Conservation (phyloP, 345 rosid genomes). For the Garcia nutans region DNA sequence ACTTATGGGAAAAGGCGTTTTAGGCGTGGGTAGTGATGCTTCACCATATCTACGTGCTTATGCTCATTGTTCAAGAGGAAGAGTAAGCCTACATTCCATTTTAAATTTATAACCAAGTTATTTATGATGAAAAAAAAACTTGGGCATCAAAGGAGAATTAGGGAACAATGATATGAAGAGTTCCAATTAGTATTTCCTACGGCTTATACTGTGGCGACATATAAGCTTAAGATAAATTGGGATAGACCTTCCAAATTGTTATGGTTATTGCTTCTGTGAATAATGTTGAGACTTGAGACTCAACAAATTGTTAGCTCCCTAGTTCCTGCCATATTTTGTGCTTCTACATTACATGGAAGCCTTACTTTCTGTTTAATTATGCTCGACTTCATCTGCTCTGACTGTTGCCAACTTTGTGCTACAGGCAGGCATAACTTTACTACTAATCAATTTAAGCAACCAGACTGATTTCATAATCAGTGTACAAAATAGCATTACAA, state of each 20-base stretch:
- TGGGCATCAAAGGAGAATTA: not conserved
- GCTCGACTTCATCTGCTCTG: not conserved
- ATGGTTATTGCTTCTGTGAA: not conserved
- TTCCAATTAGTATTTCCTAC: not conserved
- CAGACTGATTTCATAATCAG: slow-evolving; percentile 49
- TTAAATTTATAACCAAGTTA: slow-evolving; percentile 4
- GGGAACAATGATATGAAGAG: not conserved
- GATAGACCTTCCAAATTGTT: not conserved
- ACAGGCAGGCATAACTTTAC: slow-evolving; percentile 79
- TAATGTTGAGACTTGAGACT: not conserved
- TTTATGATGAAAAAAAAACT: not conserved
- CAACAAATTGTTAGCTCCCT: not conserved
- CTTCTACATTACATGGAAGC: not conserved
- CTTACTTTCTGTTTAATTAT: not conserved
- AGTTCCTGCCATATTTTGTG: not conserved
- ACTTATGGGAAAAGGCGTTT: slow-evolving; percentile 86
- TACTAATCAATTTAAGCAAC: slow-evolving; percentile 77
- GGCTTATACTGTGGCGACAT: not conserved
- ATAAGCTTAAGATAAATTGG: not conserved
- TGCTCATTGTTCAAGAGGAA: slow-evolving; percentile 92
- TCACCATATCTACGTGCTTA: slow-evolving; percentile 67
- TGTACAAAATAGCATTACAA: slow-evolving; percentile 46
- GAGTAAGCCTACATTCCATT: slow-evolving; percentile 50
- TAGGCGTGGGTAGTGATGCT: slow-evolving; percentile 46
- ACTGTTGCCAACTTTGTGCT: slow-evolving; percentile 9